These are phyloP conservation scores for Myxozyma melibiosi DNA, from an alignment of 805 yeast genomes.

Conservation along the genomic window DNA sequence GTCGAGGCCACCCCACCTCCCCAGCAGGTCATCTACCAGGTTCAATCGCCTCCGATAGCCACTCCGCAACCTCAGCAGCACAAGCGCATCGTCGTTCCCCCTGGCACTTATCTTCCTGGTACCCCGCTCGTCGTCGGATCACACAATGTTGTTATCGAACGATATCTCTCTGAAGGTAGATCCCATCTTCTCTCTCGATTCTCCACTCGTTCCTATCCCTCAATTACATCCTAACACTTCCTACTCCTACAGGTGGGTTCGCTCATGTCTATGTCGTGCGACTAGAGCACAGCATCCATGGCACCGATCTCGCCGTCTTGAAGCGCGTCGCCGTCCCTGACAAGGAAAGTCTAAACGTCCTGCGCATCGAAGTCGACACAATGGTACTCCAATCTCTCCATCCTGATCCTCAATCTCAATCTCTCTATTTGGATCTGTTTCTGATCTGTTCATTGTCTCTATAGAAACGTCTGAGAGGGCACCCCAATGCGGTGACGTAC, in stretches of 20 bases:
- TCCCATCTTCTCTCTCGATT: not conserved
- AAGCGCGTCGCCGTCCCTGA: slow-evolving; percentile 96
- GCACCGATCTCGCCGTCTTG: slow-evolving; percentile 67
- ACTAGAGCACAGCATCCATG: slow-evolving; percentile 61
- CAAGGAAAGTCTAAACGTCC: slow-evolving; percentile 74
- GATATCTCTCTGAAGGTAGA: slow-evolving; percentile 75
- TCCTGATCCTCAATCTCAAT: not conserved
- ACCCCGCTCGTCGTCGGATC: slow-evolving; percentile 81
- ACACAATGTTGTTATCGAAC: slow-evolving; percentile 66
- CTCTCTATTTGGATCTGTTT: not conserved
- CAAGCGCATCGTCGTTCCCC: slow-evolving; percentile 18
- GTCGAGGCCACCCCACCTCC: slow-evolving; percentile 8
- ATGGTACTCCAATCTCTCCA: slow-evolving; percentile 50
- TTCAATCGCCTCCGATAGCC: slow-evolving; percentile 2
- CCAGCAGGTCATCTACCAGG: slow-evolving; percentile 8
- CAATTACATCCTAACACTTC: too few relatives aligned
- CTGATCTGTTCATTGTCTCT: too few relatives aligned
- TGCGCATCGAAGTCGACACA: slow-evolving; percentile 95
- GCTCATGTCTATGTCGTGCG: slow-evolving; percentile 89
- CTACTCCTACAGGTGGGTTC: slow-evolving; percentile 61
- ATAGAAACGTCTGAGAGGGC: slow-evolving; percentile 70
- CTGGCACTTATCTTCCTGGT: slow-evolving; percentile 65
- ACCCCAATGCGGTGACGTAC: slow-evolving; percentile 80
- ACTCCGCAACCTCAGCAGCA: slow-evolving; percentile 5
- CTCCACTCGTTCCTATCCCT: too few relatives aligned